Conservation (phyloP, 2,329 filamentous ascomycete genomes). For the Aspergillus fijiensis region DNA sequence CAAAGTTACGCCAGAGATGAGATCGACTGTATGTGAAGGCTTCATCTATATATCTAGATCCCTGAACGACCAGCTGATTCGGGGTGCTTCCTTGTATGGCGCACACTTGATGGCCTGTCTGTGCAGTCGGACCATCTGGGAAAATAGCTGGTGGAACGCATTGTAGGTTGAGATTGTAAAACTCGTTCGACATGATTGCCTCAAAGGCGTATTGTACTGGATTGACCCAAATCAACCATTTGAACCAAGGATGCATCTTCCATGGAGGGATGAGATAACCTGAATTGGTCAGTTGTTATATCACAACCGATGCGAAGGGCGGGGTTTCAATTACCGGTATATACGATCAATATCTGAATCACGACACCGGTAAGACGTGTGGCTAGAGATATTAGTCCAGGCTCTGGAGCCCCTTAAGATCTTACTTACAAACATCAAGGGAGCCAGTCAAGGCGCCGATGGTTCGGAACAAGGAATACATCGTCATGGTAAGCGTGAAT, state of each 20-base stretch:
- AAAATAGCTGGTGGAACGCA: slow-evolving; percentile 59
- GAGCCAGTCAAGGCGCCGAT: slow-evolving; percentile 52
- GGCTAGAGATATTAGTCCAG: slow-evolving; percentile 25
- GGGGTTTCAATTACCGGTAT: slow-evolving; percentile 44
- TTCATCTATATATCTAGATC: slow-evolving; percentile 56
- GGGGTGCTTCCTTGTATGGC: slow-evolving; percentile 58
- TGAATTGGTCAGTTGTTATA: slow-evolving; percentile 10
- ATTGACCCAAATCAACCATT: slow-evolving; percentile 65
- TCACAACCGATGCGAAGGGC: too few relatives aligned
- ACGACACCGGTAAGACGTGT: slow-evolving; percentile 52
- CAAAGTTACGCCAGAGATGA: slow-evolving; percentile 71
- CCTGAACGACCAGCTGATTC: slow-evolving; percentile 53
- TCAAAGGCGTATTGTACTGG: slow-evolving; percentile 71
- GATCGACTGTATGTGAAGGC: slow-evolving; percentile 56
- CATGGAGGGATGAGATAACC: slow-evolving; percentile 64
- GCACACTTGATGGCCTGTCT: slow-evolving; percentile 57
- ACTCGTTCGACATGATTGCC: slow-evolving; percentile 68
- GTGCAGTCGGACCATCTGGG: slow-evolving; percentile 50
- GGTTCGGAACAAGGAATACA: slow-evolving; percentile 55
- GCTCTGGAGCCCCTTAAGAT: neutral
- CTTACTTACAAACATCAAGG: slow-evolving; percentile 46
- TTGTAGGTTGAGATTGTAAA: slow-evolving; percentile 56
- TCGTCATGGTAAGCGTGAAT: slow-evolving; percentile 55
- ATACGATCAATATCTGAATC: slow-evolving; percentile 57
- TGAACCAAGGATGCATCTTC: slow-evolving; percentile 63